Percentiles rank a stretch among this genome's conserved stretches.
These are phyloP conservation scores for Fomitopsis pulvina DNA, from an alignment of 768 basidiomycete species.

Conservation along the genomic window DNA sequence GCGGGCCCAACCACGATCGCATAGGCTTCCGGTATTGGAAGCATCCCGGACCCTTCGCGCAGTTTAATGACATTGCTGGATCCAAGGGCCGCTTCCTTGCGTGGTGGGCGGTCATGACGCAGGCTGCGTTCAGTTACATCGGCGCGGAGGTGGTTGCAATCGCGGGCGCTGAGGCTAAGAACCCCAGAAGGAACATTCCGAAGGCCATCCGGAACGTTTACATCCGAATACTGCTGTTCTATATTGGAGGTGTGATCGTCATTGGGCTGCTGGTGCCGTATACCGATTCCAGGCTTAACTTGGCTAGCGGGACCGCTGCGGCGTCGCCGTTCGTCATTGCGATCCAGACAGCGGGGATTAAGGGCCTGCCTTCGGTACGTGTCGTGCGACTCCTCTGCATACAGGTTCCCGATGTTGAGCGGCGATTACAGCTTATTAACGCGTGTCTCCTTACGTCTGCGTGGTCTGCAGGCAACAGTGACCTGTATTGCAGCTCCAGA, in stretches of 20 bases:
- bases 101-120: conserved; percentile 45
- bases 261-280: conserved; percentile 46
- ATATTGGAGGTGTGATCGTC: conserved; percentile 34
- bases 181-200: conserved; percentile 39
- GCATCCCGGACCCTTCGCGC: conserved; percentile 51
- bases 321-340: conserved; percentile 56
- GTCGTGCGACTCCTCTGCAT: background rate
- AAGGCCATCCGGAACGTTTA: conserved; percentile 40
- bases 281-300: conserved; percentile 33
- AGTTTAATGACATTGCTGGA: conserved; percentile 35
- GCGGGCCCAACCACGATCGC: conserved; percentile 47
- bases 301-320: conserved; percentile 33
- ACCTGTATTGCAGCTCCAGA: conserved; percentile 33
- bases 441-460: conserved; percentile 26
- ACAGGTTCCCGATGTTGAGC: background rate
- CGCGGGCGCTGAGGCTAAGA: conserved; percentile 43
- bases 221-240: conserved; percentile 44
- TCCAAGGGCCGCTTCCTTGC: conserved; percentile 44
- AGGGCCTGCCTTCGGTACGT: conserved; percentile 42
- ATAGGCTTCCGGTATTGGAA: conserved; percentile 44
- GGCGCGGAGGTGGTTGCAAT: conserved; percentile 51
- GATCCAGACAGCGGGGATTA: conserved; percentile 49
- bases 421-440: conserved; percentile 24
- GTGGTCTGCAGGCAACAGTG: conserved; percentile 36
- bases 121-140: conserved; percentile 55